Conservation (phyloP, 371 early-diverging fungal genomes). For the Zancudomyces culisetae region DNA sequence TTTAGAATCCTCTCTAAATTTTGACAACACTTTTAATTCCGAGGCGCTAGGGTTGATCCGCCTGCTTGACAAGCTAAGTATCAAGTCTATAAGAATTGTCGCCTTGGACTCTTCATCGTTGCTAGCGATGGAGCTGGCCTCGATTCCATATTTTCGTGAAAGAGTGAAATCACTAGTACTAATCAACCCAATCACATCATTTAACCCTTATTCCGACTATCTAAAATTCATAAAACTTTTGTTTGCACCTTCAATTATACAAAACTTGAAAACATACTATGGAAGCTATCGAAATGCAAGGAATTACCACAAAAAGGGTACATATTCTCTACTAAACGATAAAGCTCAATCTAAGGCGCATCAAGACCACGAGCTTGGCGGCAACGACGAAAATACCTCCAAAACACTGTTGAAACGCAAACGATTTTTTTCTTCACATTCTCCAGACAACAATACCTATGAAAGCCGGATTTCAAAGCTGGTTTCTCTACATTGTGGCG, state of each 20-base stretch:
- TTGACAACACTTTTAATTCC: conserved; percentile 12
- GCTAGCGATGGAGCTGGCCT: conserved; percentile 22
- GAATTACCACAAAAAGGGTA: background rate
- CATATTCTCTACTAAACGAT: too few species aligned
- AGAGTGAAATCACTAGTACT: conserved; percentile 16
- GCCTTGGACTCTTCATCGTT: conserved; percentile 18
- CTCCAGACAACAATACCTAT: too few species aligned
- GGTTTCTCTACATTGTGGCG: conserved; percentile 15
- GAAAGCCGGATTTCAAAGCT: conserved; percentile 3
- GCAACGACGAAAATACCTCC: background rate
- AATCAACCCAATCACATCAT: conserved; percentile 13
- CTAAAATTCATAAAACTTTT: background rate
- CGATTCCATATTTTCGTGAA: conserved; percentile 15
- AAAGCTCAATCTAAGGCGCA: too few species aligned
- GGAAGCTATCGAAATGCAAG: too few species aligned
- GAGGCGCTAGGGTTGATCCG: conserved; percentile 18
- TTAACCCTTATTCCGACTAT: background rate
- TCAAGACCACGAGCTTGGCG: too few species aligned
- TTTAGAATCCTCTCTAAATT: conserved; percentile 15
- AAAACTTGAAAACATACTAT: too few species aligned
- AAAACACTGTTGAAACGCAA: too few species aligned
- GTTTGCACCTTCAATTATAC: background rate
- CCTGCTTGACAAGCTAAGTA: conserved; percentile 17
- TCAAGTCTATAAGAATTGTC: conserved; percentile 16
- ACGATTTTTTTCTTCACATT: too few species aligned